Percentiles rank a stretch among this genome's conserved stretches.
Evolutionary conservation across 257 asterid genomes (phyloP).

Genomic region (Primulina huaijiensis): DNA sequence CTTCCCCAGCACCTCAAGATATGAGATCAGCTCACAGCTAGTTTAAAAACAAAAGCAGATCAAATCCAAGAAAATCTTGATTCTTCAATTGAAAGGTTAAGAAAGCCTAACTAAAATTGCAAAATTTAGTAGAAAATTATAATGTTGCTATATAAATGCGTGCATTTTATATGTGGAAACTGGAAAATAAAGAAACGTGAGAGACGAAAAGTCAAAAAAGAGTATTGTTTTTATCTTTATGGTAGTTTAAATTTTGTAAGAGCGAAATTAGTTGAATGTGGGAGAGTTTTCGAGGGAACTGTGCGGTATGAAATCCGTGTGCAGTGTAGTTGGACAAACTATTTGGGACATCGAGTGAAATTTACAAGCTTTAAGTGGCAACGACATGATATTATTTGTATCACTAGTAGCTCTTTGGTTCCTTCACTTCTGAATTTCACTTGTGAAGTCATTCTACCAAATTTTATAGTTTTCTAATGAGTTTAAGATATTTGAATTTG

Average conservation of each 20-base stretch:
- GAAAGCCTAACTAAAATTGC: constrained; percentile 26
- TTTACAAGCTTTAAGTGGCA: too few species aligned
- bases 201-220: constrained; percentile 42
- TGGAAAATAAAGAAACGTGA: constrained; percentile 31
- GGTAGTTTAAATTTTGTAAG: constrained; percentile 28
- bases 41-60: constrained; percentile 54
- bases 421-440: too few species aligned
- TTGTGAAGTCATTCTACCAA: too few species aligned
- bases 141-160: constrained; percentile 30
- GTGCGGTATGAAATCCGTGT: constrained; percentile 10
- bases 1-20: constrained; percentile 42
- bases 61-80: constrained; percentile 69
- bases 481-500: too few species aligned
- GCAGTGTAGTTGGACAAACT: neutral
- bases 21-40: constrained; percentile 42
- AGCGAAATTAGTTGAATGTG: constrained; percentile 32
- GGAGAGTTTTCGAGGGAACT: constrained; percentile 9
- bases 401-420: too few species aligned
- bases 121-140: constrained; percentile 23
- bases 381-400: too few species aligned
- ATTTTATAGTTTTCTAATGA: too few species aligned
- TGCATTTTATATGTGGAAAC: constrained; percentile 28
- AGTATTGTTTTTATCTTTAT: constrained; percentile 19
- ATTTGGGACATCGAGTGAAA: too few species aligned
- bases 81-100: constrained; percentile 44